Conservation (phyloP, 2,329 filamentous ascomycete genomes). For the Phyllachora maydis region DNA sequence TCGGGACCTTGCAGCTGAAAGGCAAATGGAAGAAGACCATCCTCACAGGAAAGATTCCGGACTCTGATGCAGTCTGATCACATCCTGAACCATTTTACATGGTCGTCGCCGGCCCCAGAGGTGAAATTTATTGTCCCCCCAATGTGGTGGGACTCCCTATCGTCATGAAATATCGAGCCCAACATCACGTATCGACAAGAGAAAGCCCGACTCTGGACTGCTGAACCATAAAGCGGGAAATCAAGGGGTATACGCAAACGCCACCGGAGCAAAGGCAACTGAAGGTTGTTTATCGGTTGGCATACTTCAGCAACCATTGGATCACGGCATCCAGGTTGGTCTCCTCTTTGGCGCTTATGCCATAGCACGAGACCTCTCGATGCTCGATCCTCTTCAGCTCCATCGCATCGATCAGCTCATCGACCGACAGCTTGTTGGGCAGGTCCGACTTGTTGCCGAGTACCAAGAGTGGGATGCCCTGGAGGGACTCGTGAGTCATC, state of each 20-base stretch:
- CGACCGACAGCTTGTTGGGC: conserved; percentile 73
- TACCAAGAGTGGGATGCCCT: conserved; percentile 81
- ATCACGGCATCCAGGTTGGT: conserved; percentile 95
- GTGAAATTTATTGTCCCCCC: conserved; percentile 6
- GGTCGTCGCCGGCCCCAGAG: conserved; percentile 8
- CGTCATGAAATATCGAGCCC: conserved; percentile 1
- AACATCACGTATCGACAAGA: conserved; percentile 2
- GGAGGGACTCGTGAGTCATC: conserved; percentile 64
- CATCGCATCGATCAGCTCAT: conserved; percentile 85
- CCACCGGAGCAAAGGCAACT: conserved; percentile 1
- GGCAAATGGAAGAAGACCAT: too few relatives aligned
- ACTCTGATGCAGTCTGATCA: too few relatives aligned
- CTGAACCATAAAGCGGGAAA: conserved; percentile 3
- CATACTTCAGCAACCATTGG: conserved; percentile 86
- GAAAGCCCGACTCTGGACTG: conserved; percentile 1
- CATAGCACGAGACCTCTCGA: conserved; percentile 94
- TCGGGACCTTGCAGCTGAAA: too few relatives aligned
- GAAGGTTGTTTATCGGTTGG: conserved; percentile 59
- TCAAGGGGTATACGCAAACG: conserved; percentile 3
- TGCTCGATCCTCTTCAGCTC: conserved; percentile 76
- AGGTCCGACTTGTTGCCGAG: conserved; percentile 96
- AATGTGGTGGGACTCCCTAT: too few relatives aligned
- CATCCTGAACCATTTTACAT: conserved; percentile 3
- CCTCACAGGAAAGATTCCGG: too few relatives aligned
- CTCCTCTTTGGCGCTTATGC: conserved; percentile 96